These are phyloP conservation scores for Scheffersomyces quercinus DNA, from an alignment of 1,139 yeast genomes.

Conservation along the genomic window DNA sequence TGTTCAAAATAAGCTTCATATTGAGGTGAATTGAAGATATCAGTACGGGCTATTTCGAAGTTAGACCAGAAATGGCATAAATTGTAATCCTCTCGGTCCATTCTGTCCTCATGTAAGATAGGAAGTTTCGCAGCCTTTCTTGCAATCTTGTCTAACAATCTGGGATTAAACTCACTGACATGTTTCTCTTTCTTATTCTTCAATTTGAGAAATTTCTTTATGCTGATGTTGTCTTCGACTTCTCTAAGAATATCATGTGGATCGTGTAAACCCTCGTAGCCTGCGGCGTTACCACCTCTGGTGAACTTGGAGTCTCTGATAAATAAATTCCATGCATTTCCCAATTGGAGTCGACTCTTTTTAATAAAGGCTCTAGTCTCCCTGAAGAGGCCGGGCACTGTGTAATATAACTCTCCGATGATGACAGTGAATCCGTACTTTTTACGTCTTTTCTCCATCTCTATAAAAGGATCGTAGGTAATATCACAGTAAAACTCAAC, in stretches of 20 bases:
- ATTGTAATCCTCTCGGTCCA: slow-evolving; percentile 70
- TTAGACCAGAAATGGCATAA: slow-evolving; percentile 93
- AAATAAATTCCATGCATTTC: slow-evolving; percentile 61
- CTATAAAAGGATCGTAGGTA: slow-evolving; percentile 85
- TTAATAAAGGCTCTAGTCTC: slow-evolving; percentile 65
- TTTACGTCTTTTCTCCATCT: slow-evolving; percentile 70
- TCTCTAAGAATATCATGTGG: slow-evolving; percentile 23
- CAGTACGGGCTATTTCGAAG: slow-evolving; percentile 84
- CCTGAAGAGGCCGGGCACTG: slow-evolving; percentile 78
- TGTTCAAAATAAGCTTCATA: slow-evolving; percentile 67
- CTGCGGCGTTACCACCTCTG: slow-evolving; percentile 20
- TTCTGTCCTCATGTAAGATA: slow-evolving; percentile 46
- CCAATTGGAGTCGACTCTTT: slow-evolving; percentile 43
- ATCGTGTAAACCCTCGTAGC: slow-evolving; percentile 22
- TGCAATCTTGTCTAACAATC: slow-evolving; percentile 20
- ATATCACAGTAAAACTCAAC: slow-evolving; percentile 87
- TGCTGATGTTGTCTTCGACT: slow-evolving; percentile 28
- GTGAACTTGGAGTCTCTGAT: slow-evolving; percentile 31
- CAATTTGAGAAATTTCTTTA: slow-evolving; percentile 23
- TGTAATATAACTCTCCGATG: slow-evolving; percentile 70
- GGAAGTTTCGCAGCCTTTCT: slow-evolving; percentile 30
- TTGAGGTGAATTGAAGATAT: slow-evolving; percentile 61
- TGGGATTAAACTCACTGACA: slow-evolving; percentile 11
- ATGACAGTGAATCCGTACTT: slow-evolving; percentile 82
- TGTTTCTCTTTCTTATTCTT: slow-evolving; percentile 14